Base-by-base conservation (phyloP, 768 basidiomycete genomes). In the Naganishia vaughanmartiniae region DNA sequence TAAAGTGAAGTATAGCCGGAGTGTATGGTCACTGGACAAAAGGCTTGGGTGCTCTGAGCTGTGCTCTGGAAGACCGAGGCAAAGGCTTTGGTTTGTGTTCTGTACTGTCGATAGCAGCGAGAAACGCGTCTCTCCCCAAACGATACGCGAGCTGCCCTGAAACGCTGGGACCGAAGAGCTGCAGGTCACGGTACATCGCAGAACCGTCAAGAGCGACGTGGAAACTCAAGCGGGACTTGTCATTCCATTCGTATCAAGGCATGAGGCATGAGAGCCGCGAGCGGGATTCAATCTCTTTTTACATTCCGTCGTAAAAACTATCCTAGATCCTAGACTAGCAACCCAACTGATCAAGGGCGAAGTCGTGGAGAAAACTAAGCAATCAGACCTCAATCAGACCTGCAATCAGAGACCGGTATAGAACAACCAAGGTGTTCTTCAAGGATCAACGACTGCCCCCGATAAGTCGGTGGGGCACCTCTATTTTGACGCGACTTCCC, bases 381-480 rank as follows among this genome's bases (percentile, higher is more conserved):
- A n/a, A n/a, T n/a, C n/a, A n/a, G n/a, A n/a, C n/a, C n/a, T n/a
- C n/a, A n/a, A n/a, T n/a, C n/a, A n/a, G n/a, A n/a, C n/a, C n/a
- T n/a, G 48, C 48, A 51, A 51, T 26, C 42, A 42, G 42, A 51
- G 24, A 51, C 48, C 48, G 21, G 48, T 51, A 51, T 51, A 51
- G 48, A 51, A 51, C 21, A 51, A 26, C 48, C 24, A 26, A 51
- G 48, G 21, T 51, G 48, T 51, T 51, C 48, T 51, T 51, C 48
- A 6, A 51, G 24, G 7, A 26, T n/a, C 24, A 21, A n/a, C 12
- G 21, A n/a, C 48, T 51, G n/a, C 7, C 48, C 21, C 48, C 48
- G 48, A 51, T 15, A 51, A 51, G 24, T 6, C 39, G 14, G 48
- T 7, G 48, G 42, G 42, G 42, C 42, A 42, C 42, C 42, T 42